Conservation (phyloP, 139 green algal genomes). For the Picocystis salinarum region DNA sequence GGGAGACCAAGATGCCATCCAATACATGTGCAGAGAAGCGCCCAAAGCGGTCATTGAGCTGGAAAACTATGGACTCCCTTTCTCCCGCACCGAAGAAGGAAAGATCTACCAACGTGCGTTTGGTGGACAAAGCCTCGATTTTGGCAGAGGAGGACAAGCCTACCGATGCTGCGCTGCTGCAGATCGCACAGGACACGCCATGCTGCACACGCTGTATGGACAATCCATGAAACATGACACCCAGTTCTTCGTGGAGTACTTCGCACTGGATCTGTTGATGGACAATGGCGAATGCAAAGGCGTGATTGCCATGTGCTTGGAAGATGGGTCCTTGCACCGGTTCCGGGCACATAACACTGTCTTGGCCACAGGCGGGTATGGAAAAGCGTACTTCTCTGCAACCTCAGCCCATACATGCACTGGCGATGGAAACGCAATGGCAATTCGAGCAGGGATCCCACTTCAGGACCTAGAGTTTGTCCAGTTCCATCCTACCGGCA, state of each 20-base stretch:
- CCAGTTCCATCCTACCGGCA: conserved; percentile 94
- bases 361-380: conserved; percentile 92
- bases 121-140: conserved; percentile 80
- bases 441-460: conserved; percentile 70
- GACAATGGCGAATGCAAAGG: conserved; percentile 36
- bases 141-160: conserved; percentile 43
- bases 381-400: conserved; percentile 85
- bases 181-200: conserved; percentile 94
- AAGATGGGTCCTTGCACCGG: conserved; percentile 93
- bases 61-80: conserved; percentile 96
- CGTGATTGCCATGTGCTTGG: conserved; percentile 78
- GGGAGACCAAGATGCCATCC: conserved; percentile 71
- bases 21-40: conserved; percentile 83
- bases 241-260: conserved; percentile 99
- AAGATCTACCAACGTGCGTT: conserved; percentile 99
- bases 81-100: conserved; percentile 90
- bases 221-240: conserved; percentile 88
- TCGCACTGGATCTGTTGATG: conserved; percentile 97
- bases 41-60: conserved; percentile 90
- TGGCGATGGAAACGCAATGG: conserved; percentile 86
- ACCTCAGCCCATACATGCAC: conserved; percentile 98
- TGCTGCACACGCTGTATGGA: conserved; percentile 97
- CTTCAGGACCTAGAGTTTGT: conserved; percentile 50
- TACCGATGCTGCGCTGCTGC: conserved; percentile 47
- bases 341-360: conserved; percentile 82